phyloP scores from a whole-genome alignment of 305 asterid species.

The Stenogyne calaminthoides region DNA sequence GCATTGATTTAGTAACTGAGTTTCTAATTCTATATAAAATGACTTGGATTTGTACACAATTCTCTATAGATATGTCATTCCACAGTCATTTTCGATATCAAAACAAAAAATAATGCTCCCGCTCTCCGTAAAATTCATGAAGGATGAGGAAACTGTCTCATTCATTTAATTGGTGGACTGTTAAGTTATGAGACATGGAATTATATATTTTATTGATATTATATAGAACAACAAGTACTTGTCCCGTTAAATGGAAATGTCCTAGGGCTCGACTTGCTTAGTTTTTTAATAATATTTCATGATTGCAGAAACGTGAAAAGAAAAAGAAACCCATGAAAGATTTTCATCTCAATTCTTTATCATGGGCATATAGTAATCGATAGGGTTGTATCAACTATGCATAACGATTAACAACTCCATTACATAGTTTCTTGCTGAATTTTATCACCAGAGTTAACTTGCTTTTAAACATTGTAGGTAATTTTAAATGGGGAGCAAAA shows the following conservation, averaged over 20 bases:
- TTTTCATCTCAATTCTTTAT: constrained; percentile 1
- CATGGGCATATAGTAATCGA: constrained; percentile 2
- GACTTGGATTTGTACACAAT: background rate
- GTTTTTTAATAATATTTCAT: background rate
- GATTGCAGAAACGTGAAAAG: background rate
- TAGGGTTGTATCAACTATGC: background rate
- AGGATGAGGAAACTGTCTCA: background rate
- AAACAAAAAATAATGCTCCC: background rate
- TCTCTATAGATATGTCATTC: background rate
- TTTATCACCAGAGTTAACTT: constrained; percentile 23
- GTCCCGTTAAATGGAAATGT: background rate
- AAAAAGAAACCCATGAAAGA: background rate
- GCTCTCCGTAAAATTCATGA: background rate
- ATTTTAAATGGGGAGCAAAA: constrained; percentile 48
- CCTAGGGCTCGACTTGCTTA: background rate
- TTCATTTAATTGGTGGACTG: background rate
- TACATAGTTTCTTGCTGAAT: constrained; percentile 23
- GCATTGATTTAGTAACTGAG: background rate
- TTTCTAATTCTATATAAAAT: background rate
- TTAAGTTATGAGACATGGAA: background rate
- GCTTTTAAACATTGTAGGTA: constrained; percentile 40
- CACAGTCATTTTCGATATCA: background rate
- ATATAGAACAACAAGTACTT: background rate
- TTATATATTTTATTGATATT: background rate
- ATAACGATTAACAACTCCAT: constrained; percentile 8